Evolutionary conservation across 2,329 filamentous ascomycete species (phyloP), one percentile per base, ranked within the genome.

Genomic region (Didymella arachidicola): DNA sequence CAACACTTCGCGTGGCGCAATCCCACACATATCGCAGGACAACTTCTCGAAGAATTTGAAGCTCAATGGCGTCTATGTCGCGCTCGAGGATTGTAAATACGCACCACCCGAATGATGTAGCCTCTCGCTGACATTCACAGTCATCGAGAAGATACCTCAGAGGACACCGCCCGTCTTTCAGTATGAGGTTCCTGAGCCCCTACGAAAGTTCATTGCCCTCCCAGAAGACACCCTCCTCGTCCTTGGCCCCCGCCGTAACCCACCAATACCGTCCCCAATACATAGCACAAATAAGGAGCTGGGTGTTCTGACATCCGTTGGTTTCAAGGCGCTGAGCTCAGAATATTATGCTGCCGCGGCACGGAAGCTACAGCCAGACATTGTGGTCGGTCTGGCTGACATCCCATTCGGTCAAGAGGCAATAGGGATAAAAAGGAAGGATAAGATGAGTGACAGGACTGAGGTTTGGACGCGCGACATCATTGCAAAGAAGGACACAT

Each of bases 1-100:
- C 49, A 82, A 90, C 65, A 90, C 91, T 3, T 97, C 95, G 32
- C 86, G 95, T 70, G 95, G 95, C 22, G 86, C 86, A 1, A 81
- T 98, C 34, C 93, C 95, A 50, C 95, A 99, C 79, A 79, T 99
- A 64, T 91, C 93, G 3, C 93, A 93, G 38, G 95, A 99, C 80
- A 90, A 90, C 61, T 82, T 95, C 64, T 76, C 79, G 39, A 88
- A 86, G 54, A 82, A 89, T 69, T 87, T 88, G 1, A 75, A 84
- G 5, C 82, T 96, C 59, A 80, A 81, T 27, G 90, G 90, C 26
- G 83, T 91, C 3, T 96, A 96, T 73, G 81, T 95, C 70, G 91
- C 90, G 0, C 80, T 98, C 27, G 95, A 99, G 82, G 95, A 99
- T 77, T 98, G 95, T 97, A 83, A 78, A 90, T 4, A 36, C 77